These are phyloP conservation scores for Neoboletus subvelutipes DNA, from an alignment of 768 basidiomycete species.

Conservation along the genomic window DNA sequence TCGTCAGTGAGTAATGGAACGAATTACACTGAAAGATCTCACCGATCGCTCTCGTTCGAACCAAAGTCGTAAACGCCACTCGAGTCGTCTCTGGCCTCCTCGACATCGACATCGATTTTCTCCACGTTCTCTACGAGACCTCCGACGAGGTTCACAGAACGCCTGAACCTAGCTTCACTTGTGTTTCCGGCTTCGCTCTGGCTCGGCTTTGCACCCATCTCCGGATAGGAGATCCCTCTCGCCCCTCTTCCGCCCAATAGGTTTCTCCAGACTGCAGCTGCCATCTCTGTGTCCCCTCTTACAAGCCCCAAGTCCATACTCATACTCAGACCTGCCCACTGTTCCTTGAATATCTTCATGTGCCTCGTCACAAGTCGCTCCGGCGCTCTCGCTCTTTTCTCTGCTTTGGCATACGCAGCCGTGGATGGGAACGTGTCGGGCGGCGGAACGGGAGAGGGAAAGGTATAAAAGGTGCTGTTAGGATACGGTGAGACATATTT, in stretches of 20 bases:
- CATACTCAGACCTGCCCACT: constrained; percentile 82
- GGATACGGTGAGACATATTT: constrained; percentile 25
- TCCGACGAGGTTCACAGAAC: constrained; percentile 70
- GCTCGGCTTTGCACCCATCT: constrained; percentile 1
- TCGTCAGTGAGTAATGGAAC: constrained; percentile 27
- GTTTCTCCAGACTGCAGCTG: constrained; percentile 89
- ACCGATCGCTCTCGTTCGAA: constrained; percentile 45
- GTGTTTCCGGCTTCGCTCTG: constrained; percentile 7
- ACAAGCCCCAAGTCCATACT: constrained; percentile 78
- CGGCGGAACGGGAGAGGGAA: constrained; percentile 24
- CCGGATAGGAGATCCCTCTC: constrained; percentile 52
- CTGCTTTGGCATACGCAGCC: constrained; percentile 28
- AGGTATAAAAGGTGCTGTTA: constrained; percentile 27
- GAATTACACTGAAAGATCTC: background rate
- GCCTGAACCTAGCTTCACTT: constrained; percentile 41
- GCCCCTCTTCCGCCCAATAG: constrained; percentile 84
- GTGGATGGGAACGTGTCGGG: constrained; percentile 28
- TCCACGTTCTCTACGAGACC: constrained; percentile 60
- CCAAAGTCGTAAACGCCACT: constrained; percentile 73
- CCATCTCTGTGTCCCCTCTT: constrained; percentile 77
- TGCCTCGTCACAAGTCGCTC: constrained; percentile 80
- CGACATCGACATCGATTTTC: constrained; percentile 56
- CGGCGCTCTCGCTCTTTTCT: constrained; percentile 51
- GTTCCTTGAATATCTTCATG: constrained; percentile 90
- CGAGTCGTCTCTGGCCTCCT: constrained; percentile 61